phyloP scores from a whole-genome alignment of 192 early-diverging fungal species.

The Rhizophagus clarus region DNA sequence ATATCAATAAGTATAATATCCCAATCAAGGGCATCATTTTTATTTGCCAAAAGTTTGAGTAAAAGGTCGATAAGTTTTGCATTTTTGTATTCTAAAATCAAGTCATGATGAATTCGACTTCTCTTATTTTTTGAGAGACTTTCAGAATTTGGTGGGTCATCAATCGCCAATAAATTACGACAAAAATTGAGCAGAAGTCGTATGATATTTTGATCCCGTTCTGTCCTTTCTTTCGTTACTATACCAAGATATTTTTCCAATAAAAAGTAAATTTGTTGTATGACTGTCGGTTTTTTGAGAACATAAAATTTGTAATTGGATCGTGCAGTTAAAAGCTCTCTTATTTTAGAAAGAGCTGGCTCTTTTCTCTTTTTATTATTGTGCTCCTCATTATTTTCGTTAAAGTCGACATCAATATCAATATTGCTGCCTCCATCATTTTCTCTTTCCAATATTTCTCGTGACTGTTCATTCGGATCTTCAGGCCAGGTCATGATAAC shows the following conservation, averaged over 20 bases:
- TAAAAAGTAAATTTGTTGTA: not conserved
- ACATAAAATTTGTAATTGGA: not conserved
- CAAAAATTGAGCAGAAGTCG: not conserved
- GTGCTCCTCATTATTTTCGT: not conserved
- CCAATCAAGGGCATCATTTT: not conserved
- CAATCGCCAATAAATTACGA: not conserved
- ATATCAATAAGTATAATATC: not conserved
- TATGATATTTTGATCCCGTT: not conserved
- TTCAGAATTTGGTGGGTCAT: not conserved
- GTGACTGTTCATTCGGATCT: not conserved
- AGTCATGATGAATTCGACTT: not conserved
- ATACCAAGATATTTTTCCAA: not conserved
- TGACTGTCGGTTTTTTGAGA: not conserved
- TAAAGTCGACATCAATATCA: not conserved
- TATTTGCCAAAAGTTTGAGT: not conserved
- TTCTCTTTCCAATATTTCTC: not conserved
- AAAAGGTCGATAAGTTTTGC: not conserved
- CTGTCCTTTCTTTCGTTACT: not conserved
- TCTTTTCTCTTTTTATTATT: not conserved
- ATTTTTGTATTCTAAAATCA: not conserved
- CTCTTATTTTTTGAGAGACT: not conserved
- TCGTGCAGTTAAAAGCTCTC: not conserved
- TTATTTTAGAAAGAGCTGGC: not conserved
- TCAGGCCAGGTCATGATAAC: not conserved
- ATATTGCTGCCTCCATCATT: not conserved